Conservation (phyloP, 305 asterid species). For the Salvia sclarea region DNA sequence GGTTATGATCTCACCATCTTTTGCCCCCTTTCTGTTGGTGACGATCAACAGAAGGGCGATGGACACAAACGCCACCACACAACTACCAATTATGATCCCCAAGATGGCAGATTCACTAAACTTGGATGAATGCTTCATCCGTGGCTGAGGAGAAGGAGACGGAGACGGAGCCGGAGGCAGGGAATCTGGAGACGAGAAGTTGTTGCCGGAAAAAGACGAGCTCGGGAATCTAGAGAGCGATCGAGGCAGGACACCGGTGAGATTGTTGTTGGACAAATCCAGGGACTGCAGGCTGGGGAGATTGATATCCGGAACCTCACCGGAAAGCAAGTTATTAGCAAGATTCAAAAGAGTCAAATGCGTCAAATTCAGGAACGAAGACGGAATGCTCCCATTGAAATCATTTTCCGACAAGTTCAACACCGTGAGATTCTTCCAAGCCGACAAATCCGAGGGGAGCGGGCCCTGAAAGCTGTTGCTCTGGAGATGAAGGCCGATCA, state of each 20-base stretch:
- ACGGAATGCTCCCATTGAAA: conserved; percentile 57
- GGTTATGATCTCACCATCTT: not conserved
- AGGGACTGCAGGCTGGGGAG: conserved; percentile 49
- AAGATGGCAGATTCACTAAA: conserved; percentile 53
- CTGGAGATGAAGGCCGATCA: conserved; percentile 57
- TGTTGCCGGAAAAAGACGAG: conserved; percentile 58
- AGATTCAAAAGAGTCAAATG: conserved; percentile 52
- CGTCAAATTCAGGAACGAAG: conserved; percentile 51
- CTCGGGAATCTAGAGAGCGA: conserved; percentile 56
- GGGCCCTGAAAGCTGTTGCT: conserved; percentile 55
- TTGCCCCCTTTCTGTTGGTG: conserved; percentile 36
- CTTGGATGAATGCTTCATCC: conserved; percentile 35
- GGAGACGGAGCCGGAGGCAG: conserved; percentile 44
- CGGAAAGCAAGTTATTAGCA: conserved; percentile 61
- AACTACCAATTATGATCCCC: conserved; percentile 57
- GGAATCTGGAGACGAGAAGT: conserved; percentile 29
- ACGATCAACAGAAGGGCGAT: conserved; percentile 45
- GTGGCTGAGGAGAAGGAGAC: conserved; percentile 27
- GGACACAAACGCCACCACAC: conserved; percentile 45
- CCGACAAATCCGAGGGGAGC: conserved; percentile 52
- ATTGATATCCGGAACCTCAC: conserved; percentile 61
- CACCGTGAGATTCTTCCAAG: conserved; percentile 55
- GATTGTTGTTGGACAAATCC: conserved; percentile 63
- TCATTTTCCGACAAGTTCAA: conserved; percentile 52
- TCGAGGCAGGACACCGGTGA: conserved; percentile 56